Conservation (phyloP, 2,329 filamentous ascomycete genomes). For the Hypoxylon sp. region DNA sequence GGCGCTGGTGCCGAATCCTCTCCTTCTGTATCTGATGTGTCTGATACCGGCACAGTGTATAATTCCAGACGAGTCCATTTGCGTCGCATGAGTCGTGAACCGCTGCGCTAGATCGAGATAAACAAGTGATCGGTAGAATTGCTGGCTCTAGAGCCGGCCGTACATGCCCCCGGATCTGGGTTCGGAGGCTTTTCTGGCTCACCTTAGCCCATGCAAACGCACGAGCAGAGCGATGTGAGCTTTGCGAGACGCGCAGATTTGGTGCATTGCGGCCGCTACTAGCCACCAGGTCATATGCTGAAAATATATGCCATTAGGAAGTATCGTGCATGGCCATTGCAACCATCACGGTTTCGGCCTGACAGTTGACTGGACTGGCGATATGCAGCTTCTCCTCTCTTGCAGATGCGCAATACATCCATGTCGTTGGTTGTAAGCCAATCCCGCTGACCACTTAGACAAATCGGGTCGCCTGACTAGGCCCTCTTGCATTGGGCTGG, state of each 20-base stretch:
- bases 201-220: slow-evolving; percentile 46
- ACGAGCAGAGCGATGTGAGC: slow-evolving; percentile 41
- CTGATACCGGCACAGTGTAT: slow-evolving; percentile 23
- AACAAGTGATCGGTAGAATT: slow-evolving; percentile 41
- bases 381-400: slow-evolving; percentile 52
- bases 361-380: slow-evolving; percentile 52
- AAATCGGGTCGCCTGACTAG: slow-evolving; percentile 55
- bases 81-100: slow-evolving; percentile 39
- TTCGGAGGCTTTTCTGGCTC: slow-evolving; percentile 47
- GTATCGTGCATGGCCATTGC: slow-evolving; percentile 52
- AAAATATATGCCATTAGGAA: slow-evolving; percentile 50
- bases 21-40: slow-evolving; percentile 26
- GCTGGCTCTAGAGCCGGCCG: slow-evolving; percentile 39
- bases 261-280: slow-evolving; percentile 46
- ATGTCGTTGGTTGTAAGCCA: slow-evolving; percentile 51
- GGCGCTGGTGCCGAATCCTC: slow-evolving; percentile 32
- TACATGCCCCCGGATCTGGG: slow-evolving; percentile 42
- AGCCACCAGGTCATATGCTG: slow-evolving; percentile 53
- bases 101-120: slow-evolving; percentile 40
- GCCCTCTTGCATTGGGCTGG: slow-evolving; percentile 47
- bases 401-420: slow-evolving; percentile 53
- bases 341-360: slow-evolving; percentile 52
- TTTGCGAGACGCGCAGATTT: slow-evolving; percentile 45
- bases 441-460: slow-evolving; percentile 53
- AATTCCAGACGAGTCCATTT: slow-evolving; percentile 30